Conservation (phyloP, 2,329 filamentous ascomycete species). For the Ascochyta koolunga region DNA sequence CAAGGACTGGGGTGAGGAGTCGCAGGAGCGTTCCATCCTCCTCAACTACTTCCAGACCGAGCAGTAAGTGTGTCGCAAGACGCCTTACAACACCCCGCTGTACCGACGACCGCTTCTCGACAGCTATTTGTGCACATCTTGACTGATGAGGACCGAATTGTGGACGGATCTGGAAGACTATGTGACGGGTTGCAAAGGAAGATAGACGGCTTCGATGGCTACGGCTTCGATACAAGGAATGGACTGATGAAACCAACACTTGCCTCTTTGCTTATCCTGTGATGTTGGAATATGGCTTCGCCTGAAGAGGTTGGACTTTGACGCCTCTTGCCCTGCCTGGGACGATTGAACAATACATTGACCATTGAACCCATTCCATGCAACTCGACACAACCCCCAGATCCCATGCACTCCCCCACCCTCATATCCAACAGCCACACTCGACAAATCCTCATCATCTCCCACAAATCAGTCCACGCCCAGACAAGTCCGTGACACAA, state of each 20-base stretch:
- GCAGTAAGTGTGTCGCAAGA: constrained; percentile 51
- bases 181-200: constrained; percentile 12
- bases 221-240: constrained; percentile 14
- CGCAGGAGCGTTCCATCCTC: constrained; percentile 96
- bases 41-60: constrained; percentile 99
- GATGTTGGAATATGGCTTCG: background rate
- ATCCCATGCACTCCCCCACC: no score
- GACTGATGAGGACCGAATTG: constrained; percentile 10
- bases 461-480: no score
- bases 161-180: background rate
- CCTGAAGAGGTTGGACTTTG: no score
- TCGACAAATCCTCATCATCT: no score
- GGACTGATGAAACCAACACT: constrained; percentile 14
- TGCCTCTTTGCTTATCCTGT: background rate
- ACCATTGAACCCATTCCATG: no score
- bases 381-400: no score
- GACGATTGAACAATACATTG: no score
- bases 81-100: constrained; percentile 7
- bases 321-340: no score
- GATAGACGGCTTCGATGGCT: constrained; percentile 11
- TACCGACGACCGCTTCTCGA: constrained; percentile 5
- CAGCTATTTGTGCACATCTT: constrained; percentile 11
- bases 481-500: no score
- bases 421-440: no score
- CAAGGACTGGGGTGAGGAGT: constrained; percentile 99